phyloP scores from a whole-genome alignment of 495 filamentous ascomycete species.

The Xylaria intraflava region DNA sequence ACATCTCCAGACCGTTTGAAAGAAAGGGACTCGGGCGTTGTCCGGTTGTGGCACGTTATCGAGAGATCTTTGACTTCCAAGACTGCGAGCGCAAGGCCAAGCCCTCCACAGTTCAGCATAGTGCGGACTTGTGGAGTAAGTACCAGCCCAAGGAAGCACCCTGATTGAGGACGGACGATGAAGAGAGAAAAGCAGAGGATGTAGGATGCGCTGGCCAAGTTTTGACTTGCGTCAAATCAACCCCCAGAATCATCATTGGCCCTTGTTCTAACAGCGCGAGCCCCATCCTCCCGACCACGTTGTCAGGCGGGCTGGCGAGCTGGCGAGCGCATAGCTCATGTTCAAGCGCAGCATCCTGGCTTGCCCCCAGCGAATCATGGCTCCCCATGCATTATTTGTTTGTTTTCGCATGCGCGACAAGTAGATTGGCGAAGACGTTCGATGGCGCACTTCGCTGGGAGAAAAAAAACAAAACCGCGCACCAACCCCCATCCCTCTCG shows the following conservation, averaged over 20 bases:
- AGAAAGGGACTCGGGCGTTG: no score
- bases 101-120: constrained; percentile 9
- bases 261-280: constrained; percentile 21
- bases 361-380: constrained; percentile 27
- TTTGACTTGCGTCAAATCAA: constrained; percentile 32
- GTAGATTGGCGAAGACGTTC: constrained; percentile 18
- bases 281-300: constrained; percentile 27
- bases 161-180: neutral
- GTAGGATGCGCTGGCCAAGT: constrained; percentile 31
- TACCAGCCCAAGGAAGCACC: neutral
- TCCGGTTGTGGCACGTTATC: neutral
- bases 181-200: constrained; percentile 17
- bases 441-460: constrained; percentile 17
- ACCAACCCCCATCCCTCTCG: constrained; percentile 9
- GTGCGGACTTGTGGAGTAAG: constrained; percentile 9
- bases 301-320: constrained; percentile 18
- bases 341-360: constrained; percentile 24
- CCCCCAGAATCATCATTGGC: constrained; percentile 23
- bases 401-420: constrained; percentile 29
- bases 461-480: neutral
- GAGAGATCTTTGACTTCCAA: neutral
- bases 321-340: constrained; percentile 11
- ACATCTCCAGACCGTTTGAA: no score
- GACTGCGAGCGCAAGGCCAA: neutral
- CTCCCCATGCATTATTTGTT: constrained; percentile 17